Evolutionary conservation across 164 flowering plant genomes (phyloP), one percentile per base, ranked within the genome.

Genomic region (Aristolochia fimbriata): DNA sequence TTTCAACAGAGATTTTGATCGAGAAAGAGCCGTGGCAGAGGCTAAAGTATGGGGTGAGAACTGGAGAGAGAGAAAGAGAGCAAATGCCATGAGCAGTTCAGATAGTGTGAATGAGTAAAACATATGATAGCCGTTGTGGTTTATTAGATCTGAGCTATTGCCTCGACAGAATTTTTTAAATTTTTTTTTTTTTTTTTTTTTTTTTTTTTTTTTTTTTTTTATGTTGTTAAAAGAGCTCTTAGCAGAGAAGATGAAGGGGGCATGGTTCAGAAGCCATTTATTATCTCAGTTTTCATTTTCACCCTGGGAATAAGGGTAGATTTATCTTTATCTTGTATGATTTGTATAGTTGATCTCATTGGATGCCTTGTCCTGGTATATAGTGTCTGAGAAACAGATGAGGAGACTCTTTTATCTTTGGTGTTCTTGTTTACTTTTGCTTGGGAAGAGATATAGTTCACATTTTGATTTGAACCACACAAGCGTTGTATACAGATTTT

Each of bases 21-120:
- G 63, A 48, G 63, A 60, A 47, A 27, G 51, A 30, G 63, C 63
- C 12, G 52, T 60, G 9, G 63, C 63, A 47, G 63, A 60, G 51
- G 63, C 63, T 21, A 60, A 48, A 48, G 37, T 47, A n/a, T 60
- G 63, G 63, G 63, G 63, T 16, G 63, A 60, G 22, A 60, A 60
- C 27, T 60, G 54, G 63, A 48, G 63, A 49, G 63, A 60, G 53
- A 48, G 55, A 31, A 60, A 50, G 37, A 31, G 53, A 16, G 13
- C 37, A 3, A 48, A 17, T 47, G 41, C 63, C 25, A 48, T 24
- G 16, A 13, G 63, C 51, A 49, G 63, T 53, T 48, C 33, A 13
- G 52, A 48, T 15, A 33, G 30, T 41, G 16, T 52, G 23, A 22
- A 60, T 27, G 17, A 60, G 25, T 60, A 50, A 48, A 33, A 27